A percentile compares a stretch with the other conserved stretches of the same genome.
These are phyloP conservation scores for Calycina herbarum DNA, from an alignment of 2,329 filamentous ascomycete species.

Conservation along the genomic window DNA sequence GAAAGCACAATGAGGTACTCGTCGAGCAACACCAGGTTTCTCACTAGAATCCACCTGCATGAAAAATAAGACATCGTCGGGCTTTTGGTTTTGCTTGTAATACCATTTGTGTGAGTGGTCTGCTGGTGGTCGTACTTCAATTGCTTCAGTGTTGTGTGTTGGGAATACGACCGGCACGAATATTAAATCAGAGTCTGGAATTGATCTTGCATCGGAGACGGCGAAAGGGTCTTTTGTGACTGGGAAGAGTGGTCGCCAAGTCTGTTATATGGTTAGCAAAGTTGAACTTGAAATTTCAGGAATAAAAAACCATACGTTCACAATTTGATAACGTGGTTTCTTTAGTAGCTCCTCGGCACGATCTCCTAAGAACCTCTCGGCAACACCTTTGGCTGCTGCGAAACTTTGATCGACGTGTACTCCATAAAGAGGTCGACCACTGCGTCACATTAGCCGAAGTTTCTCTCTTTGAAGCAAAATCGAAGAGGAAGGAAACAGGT, in stretches of 20 bases:
- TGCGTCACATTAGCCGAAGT: neutral
- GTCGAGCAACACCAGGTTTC: neutral
- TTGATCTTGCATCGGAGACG: neutral
- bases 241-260: neutral
- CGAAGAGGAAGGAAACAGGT: neutral
- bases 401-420: neutral
- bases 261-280: neutral
- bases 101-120: neutral
- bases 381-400: neutral
- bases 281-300: neutral
- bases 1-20: neutral
- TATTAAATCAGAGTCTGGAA: neutral
- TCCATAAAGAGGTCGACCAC: neutral
- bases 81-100: neutral
- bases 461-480: neutral
- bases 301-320: neutral
- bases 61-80: neutral
- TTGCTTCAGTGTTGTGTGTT: neutral
- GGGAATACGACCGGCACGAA: neutral
- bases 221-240: slow-evolving; percentile 1
- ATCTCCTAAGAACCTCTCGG: neutral
- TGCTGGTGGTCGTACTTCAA: neutral
- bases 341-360: neutral
- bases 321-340: neutral
- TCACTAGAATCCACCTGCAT: slow-evolving; percentile 1